Percentiles rank a stretch among this genome's conserved stretches.
These are phyloP conservation scores for Thermochaetoides dissita DNA, from an alignment of 2,329 filamentous ascomycete genomes.

Conservation along the genomic window DNA sequence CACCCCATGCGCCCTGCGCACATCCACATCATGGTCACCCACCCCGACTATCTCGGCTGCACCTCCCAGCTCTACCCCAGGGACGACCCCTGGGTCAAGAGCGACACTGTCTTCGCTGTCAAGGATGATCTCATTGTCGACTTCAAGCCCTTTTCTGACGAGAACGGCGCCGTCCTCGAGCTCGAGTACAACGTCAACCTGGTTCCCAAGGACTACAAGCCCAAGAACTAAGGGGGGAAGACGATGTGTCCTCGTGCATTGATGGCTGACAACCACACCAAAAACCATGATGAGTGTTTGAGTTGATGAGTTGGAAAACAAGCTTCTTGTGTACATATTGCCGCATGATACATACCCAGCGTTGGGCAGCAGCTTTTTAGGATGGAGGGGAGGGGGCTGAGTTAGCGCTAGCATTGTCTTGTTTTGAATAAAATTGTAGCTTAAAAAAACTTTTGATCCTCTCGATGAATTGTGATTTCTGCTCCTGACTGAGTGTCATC, in stretches of 20 bases:
- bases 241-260: not conserved
- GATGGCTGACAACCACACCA: not conserved
- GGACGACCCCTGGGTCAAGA: slow-evolving; percentile 44
- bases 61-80: slow-evolving; percentile 59
- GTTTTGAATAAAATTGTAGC: not conserved
- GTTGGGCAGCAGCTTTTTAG: not conserved
- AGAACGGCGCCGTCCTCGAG: slow-evolving; percentile 22
- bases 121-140: slow-evolving; percentile 31
- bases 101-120: slow-evolving; percentile 40
- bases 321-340: slow-evolving; percentile 7
- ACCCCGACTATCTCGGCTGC: slow-evolving; percentile 20
- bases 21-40: slow-evolving; percentile 41
- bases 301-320: not conserved
- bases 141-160: slow-evolving; percentile 18
- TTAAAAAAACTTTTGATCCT: not conserved
- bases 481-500: too few relatives aligned
- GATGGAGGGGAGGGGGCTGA: not conserved
- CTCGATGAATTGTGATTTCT: not conserved
- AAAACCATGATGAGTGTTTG: not conserved
- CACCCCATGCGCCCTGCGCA: slow-evolving; percentile 45
- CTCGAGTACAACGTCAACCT: slow-evolving; percentile 25
- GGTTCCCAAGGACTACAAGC: slow-evolving; percentile 20
- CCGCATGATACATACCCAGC: slow-evolving; percentile 6
- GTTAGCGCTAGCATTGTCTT: not conserved
- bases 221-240: slow-evolving; percentile 9